Evolutionary conservation across 768 basidiomycete species (phyloP).

Genomic region (Cystobasidium tubakii): DNA sequence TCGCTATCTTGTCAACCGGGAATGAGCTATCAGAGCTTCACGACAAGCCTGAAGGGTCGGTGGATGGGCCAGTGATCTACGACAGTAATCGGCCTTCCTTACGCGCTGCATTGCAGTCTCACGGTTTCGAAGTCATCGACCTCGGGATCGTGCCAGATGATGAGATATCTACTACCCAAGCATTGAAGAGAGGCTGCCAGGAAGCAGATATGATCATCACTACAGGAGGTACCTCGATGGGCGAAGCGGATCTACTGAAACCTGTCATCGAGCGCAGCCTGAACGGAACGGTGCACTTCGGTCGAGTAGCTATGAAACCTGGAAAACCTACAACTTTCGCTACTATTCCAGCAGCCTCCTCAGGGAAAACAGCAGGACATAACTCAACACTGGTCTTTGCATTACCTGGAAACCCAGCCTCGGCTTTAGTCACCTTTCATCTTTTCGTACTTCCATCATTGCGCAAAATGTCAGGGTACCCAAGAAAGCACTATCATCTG

Average conservation of each 20-base stretch:
- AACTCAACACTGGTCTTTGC: slow-evolving; percentile 66
- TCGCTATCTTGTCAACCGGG: slow-evolving; percentile 78
- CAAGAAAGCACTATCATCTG: slow-evolving; percentile 41
- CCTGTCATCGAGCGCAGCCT: slow-evolving; percentile 78
- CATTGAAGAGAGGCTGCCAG: slow-evolving; percentile 58
- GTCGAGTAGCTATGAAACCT: slow-evolving; percentile 70
- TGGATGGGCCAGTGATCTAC: slow-evolving; percentile 53
- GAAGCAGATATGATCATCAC: slow-evolving; percentile 70
- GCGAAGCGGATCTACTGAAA: slow-evolving; percentile 75
- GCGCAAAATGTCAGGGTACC: slow-evolving; percentile 48
- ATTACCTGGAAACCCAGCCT: slow-evolving; percentile 81
- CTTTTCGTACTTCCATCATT: slow-evolving; percentile 78
- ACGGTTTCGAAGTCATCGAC: slow-evolving; percentile 73
- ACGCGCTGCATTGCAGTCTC: slow-evolving; percentile 61
- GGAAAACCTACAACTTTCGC: slow-evolving; percentile 88
- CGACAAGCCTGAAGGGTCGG: slow-evolving; percentile 36
- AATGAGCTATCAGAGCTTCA: slow-evolving; percentile 71
- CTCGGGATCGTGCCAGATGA: slow-evolving; percentile 72
- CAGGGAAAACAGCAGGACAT: slow-evolving; percentile 46
- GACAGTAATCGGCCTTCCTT: slow-evolving; percentile 83
- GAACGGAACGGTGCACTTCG: slow-evolving; percentile 72
- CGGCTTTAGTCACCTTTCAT: slow-evolving; percentile 77
- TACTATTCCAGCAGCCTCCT: slow-evolving; percentile 56
- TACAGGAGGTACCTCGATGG: slow-evolving; percentile 90
- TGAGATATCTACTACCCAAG: slow-evolving; percentile 54